Evolutionary conservation across 441 rosid genomes (phyloP).

Genomic region (Biscutella auriculata): DNA sequence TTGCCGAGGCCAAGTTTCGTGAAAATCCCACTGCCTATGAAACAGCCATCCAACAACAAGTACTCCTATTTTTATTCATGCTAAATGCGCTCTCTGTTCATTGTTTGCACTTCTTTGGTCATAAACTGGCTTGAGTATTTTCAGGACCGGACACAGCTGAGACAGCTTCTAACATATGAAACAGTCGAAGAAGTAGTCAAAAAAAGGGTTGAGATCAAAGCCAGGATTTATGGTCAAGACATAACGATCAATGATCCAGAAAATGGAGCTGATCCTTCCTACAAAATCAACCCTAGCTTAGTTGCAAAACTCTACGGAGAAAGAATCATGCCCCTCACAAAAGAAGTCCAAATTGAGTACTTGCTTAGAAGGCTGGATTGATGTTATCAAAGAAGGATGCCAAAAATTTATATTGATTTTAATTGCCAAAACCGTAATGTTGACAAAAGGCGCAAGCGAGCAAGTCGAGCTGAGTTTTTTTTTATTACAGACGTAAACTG

Average conservation of each 20-base stretch:
- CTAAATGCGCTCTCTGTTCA: not conserved
- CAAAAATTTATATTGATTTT: not conserved
- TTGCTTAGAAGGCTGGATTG: slow-evolving; percentile 27
- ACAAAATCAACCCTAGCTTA: slow-evolving; percentile 55
- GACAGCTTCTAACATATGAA: slow-evolving; percentile 59
- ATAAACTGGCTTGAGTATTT: slow-evolving; percentile 1
- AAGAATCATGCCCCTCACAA: slow-evolving; percentile 29
- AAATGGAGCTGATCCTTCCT: slow-evolving; percentile 36
- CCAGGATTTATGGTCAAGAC: slow-evolving; percentile 55
- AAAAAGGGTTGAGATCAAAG: slow-evolving; percentile 61
- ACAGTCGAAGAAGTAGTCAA: slow-evolving; percentile 56
- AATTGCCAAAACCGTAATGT: not conserved
- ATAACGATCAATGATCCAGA: slow-evolving; percentile 30
- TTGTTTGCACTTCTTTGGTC: not conserved
- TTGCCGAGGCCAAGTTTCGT: slow-evolving; percentile 79
- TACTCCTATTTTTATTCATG: slow-evolving; percentile 8
- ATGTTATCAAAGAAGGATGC: not conserved
- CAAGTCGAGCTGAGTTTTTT: slow-evolving; percentile 2
- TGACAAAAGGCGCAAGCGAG: slow-evolving; percentile 4
- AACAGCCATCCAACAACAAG: slow-evolving; percentile 64
- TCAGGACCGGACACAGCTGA: slow-evolving; percentile 49
- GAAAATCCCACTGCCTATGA: slow-evolving; percentile 45
- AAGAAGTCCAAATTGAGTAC: slow-evolving; percentile 34
- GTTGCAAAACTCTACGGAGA: slow-evolving; percentile 29
- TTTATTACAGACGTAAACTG: slow-evolving; percentile 13